Base-by-base conservation (phyloP, 164 flowering plant species). In the Vitis cinerea region DNA sequence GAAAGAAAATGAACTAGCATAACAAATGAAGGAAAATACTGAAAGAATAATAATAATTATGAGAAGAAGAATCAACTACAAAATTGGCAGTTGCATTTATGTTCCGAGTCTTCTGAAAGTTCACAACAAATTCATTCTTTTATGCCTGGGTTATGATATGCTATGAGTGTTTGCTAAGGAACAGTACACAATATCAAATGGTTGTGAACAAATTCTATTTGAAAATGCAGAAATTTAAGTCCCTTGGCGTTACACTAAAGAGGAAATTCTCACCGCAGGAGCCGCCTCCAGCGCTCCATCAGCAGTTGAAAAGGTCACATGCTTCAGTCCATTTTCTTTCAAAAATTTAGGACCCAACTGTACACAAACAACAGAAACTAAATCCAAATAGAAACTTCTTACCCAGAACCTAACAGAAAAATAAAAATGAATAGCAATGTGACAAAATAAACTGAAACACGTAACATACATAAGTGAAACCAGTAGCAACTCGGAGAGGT, bases 221-320 rank as follows among this genome's bases (percentile, higher is more conserved):
- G 44, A 37, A 3, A 37, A 37, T 37, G 44, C 44, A 37, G 44
- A 37, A 37, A 37, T 37, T 23, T 23, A 23, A 23, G 27, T 23
- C 27, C 27, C 27, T 23, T 23, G 27, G 1, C 1, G 12, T 19
- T n/a, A 10, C 11, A 61, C 13, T 3, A 68, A 66, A 50, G 49
- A 31, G 19, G 10, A 31, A 15, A 59, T 48, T 73, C 88, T 87
- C 75, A 95, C 99, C 76, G 97, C 97, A 47, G 99, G 99, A 75
- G 97, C 93, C 74, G 99, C 98, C 82, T 93, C 99, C 61, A 95
- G 68, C 66, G 98, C 99, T 69, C 99, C 99, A 88, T 91, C 98
- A 74, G 98, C 98, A 72, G 93, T 91, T 23, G 98, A 93, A 80
- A 95, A 93, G 5, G 78, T 72, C 27, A 95, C 96, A 77, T 90